Evolutionary conservation across 2,329 filamentous ascomycete genomes (phyloP).

Genomic region (Arthrinium puccinioides): DNA sequence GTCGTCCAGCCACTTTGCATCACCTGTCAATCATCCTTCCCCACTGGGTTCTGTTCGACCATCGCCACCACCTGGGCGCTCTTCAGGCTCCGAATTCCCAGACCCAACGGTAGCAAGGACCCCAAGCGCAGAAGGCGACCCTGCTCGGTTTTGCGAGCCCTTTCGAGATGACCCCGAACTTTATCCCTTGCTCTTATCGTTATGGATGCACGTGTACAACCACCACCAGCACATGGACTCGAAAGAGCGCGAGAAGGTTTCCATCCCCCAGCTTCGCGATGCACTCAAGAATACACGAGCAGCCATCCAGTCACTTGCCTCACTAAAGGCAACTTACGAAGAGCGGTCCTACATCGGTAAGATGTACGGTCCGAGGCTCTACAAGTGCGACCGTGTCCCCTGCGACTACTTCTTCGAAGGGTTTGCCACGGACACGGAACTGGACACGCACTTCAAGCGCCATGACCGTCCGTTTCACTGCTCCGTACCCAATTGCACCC

Average conservation of each 20-base stretch:
- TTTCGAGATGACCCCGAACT: neutral
- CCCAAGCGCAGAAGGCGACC: neutral
- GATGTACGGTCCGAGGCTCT: conserved; percentile 2
- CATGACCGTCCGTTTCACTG: neutral
- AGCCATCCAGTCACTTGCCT: neutral
- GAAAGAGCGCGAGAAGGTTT: neutral
- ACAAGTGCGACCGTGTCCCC: conserved; percentile 1
- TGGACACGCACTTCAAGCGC: neutral
- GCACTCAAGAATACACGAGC: neutral
- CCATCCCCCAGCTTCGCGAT: neutral
- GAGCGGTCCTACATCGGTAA: neutral
- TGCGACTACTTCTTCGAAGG: conserved; percentile 5
- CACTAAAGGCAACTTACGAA: neutral
- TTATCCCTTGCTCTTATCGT: accelerated
- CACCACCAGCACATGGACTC: neutral
- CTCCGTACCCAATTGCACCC: neutral
- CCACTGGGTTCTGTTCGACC: no score
- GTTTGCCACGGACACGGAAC: neutral
- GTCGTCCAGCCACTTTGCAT: no score
- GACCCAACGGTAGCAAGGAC: neutral
- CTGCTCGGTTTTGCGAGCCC: neutral
- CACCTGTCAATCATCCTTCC: neutral
- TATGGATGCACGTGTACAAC: neutral
- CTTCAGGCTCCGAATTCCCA: no score
- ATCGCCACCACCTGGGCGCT: no score